These are phyloP conservation scores for Knoxia roxburghii DNA, from an alignment of 257 asterid species.

Conservation along the genomic window DNA sequence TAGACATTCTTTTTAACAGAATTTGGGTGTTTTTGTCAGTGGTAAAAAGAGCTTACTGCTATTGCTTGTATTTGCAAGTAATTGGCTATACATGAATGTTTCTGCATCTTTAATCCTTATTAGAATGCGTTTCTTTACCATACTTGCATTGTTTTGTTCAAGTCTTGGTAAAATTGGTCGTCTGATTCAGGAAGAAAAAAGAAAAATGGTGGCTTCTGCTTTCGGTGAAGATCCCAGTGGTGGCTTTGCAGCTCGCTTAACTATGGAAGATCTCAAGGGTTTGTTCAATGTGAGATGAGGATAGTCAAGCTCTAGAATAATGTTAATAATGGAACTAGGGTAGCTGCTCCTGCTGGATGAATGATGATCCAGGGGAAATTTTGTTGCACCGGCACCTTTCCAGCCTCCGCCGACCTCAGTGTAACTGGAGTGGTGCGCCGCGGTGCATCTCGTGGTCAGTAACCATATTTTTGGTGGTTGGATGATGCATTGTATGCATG, in stretches of 20 bases:
- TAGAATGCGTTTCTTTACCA: neutral
- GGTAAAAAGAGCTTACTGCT: too few species aligned
- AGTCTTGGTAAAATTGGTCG: neutral
- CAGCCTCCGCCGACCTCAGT: too few species aligned
- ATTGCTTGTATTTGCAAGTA: neutral
- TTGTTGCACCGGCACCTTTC: too few species aligned
- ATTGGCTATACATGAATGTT: neutral
- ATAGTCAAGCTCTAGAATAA: too few species aligned
- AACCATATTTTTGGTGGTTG: neutral
- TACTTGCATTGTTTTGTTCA: neutral
- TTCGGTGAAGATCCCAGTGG: constrained; percentile 92
- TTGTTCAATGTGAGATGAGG: constrained; percentile 35
- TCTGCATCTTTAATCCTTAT: neutral
- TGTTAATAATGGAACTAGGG: too few species aligned
- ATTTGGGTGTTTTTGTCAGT: too few species aligned
- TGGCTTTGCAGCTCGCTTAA: constrained; percentile 53
- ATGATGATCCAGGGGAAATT: too few species aligned
- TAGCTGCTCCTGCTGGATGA: too few species aligned
- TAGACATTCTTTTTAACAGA: too few species aligned
- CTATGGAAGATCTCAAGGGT: constrained; percentile 68
- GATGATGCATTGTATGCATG: neutral
- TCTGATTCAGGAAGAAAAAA: constrained; percentile 76
- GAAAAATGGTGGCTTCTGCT: constrained; percentile 97
- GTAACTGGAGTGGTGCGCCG: neutral
- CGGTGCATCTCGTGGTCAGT: neutral